phyloP scores from a whole-genome alignment of 129 eudicot species.

The Ambrosia trifida region DNA sequence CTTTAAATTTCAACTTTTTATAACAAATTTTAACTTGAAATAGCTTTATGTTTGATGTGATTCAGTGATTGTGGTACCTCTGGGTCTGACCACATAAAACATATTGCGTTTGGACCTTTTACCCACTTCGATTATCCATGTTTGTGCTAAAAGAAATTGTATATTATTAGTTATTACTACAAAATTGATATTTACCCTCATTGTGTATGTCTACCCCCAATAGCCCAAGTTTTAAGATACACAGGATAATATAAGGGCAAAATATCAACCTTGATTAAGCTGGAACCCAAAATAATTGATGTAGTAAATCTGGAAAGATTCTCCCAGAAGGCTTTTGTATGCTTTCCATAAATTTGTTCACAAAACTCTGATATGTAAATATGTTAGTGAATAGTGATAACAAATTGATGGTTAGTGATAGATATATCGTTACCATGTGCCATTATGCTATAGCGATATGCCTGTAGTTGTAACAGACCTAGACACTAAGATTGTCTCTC shows the following conservation, averaged over 20 bases:
- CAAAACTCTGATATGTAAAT: constrained; percentile 1
- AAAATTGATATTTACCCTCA: not conserved
- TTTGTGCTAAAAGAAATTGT: not conserved
- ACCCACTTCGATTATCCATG: not conserved
- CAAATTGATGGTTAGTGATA: constrained; percentile 20
- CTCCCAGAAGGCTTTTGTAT: not conserved
- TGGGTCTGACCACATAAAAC: not conserved
- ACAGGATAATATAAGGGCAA: not conserved
- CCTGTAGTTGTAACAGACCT: constrained; percentile 5
- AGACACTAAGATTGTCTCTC: not conserved
- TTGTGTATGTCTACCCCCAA: not conserved
- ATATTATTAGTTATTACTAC: not conserved
- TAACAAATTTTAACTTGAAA: not conserved
- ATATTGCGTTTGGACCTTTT: not conserved
- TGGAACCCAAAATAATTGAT: not conserved
- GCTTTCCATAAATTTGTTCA: not conserved
- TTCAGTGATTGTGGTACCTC: not conserved
- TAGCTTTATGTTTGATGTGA: not conserved
- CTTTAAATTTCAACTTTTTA: not conserved
- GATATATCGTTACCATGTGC: not conserved
- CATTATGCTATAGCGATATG: constrained; percentile 3
- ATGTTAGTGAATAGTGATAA: not conserved
- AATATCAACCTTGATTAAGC: not conserved
- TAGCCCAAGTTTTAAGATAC: not conserved
- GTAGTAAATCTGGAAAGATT: not conserved